Base-by-base conservation (phyloP, 345 rosid genomes). In the Brassica carinata region DNA sequence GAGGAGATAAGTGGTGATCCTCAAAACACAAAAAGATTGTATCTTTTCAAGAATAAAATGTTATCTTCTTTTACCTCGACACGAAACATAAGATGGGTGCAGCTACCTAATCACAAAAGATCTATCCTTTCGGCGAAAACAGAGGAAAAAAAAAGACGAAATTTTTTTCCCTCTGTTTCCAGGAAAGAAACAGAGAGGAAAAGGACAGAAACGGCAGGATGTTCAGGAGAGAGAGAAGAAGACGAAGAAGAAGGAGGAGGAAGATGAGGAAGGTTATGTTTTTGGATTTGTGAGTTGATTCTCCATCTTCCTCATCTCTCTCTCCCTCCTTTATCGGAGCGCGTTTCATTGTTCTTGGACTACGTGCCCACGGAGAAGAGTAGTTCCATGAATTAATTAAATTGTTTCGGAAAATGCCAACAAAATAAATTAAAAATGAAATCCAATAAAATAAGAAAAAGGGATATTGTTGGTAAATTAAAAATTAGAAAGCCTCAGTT, bases 321-420 rank as follows among this genome's bases (percentile, higher is more conserved):
- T 62, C 80, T 70, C 78, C 82, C 72, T 64, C 7, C 53, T 80
- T 75, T 64, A 69, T 53, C 74, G 79, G 83, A 70, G 76, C 67
- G 34, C 45, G 34, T 45, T 69, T 68, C 83, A 79, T 7, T 67
- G 58, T 63, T 75, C 79, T 80, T 75, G 79, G 79, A 43, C 67
- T 48, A 63, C 7, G 83, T 80, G 83, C 79, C 79, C 69, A 30
- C 5, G 0, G 31, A 2, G n/a, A 36, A 17, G 26, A 30, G 5
- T 70, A 7, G 33, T 77, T 62, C 48, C 70, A 18, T 14, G 17
- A 43, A 10, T 43, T 4, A 10, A 43, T 43, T 2, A 43, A 43
- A 43, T 43, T 43, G 14, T 43, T 43, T 43, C 3, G 51, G 48
- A 77, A 30, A 15, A 23, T 27, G 38, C 63, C 55, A 8, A 7